Conservation (phyloP, 345 rosid species). For the Salix exigua region DNA sequence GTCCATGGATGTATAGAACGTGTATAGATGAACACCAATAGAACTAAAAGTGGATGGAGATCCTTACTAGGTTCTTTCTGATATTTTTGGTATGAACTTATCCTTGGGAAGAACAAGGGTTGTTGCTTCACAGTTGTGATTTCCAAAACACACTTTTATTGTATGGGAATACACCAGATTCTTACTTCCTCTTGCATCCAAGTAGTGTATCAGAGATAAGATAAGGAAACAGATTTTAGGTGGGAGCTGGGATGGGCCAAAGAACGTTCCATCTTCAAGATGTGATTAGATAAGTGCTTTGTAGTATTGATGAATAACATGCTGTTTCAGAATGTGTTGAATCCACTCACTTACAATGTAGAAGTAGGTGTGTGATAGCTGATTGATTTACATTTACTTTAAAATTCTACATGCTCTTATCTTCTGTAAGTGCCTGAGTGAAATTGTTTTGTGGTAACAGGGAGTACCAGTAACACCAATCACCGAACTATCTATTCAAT, state of each 20-base stretch:
- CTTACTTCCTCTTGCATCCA: neutral
- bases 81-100: neutral
- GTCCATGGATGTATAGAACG: no score
- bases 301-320: neutral
- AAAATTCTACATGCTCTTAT: neutral
- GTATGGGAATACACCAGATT: neutral
- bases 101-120: neutral
- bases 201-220: neutral
- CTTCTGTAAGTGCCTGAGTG: constrained; percentile 6
- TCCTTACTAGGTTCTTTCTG: neutral
- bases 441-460: constrained; percentile 35
- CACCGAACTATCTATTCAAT: constrained; percentile 54
- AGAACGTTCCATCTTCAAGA: neutral
- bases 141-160: neutral
- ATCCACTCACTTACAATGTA: neutral
- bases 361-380: neutral
- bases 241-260: neutral
- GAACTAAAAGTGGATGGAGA: neutral
- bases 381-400: neutral
- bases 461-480: constrained; percentile 23
- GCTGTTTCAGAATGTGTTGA: neutral
- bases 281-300: neutral
- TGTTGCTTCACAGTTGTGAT: neutral
- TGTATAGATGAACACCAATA: no score
- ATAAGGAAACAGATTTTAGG: neutral